Percentiles rank a stretch among this genome's conserved stretches.
Conservation (phyloP, 106 monocot genomes). For the Apostasia shenzhenica region DNA sequence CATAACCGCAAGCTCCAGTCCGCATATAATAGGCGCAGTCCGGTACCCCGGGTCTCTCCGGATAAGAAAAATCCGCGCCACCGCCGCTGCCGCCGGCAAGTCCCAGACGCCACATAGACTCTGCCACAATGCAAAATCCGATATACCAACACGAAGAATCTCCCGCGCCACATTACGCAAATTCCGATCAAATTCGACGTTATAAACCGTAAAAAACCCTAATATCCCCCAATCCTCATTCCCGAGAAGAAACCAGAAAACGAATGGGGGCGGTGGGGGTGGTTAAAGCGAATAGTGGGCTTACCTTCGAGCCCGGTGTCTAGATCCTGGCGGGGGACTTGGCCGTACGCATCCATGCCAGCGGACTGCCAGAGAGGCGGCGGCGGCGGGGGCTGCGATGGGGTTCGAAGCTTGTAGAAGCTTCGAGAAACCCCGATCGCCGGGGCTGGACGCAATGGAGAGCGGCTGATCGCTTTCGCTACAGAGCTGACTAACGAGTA, state of each 20-base stretch:
- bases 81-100: conserved; percentile 15
- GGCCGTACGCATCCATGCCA: conserved; percentile 8
- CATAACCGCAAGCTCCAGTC: conserved; percentile 77
- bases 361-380: not conserved
- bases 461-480: conserved; percentile 3
- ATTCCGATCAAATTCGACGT: not conserved
- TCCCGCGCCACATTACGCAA: not conserved
- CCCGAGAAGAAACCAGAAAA: not conserved
- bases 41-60: conserved; percentile 79
- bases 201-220: not conserved
- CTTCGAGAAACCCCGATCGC: not conserved
- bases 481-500: too few relatives aligned
- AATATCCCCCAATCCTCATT: not conserved
- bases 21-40: conserved; percentile 78
- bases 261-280: not conserved
- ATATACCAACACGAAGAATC: not conserved
- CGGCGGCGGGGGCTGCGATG: not conserved
- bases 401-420: not conserved
- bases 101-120: conserved; percentile 57
- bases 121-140: conserved; percentile 27
- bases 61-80: conserved; percentile 23
- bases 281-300: not conserved
- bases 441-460: not conserved
- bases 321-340: conserved; percentile 6
- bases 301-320: conserved; percentile 62